Conservation (phyloP, 371 early-diverging fungal species). For the Rhizopus stolonifer region DNA sequence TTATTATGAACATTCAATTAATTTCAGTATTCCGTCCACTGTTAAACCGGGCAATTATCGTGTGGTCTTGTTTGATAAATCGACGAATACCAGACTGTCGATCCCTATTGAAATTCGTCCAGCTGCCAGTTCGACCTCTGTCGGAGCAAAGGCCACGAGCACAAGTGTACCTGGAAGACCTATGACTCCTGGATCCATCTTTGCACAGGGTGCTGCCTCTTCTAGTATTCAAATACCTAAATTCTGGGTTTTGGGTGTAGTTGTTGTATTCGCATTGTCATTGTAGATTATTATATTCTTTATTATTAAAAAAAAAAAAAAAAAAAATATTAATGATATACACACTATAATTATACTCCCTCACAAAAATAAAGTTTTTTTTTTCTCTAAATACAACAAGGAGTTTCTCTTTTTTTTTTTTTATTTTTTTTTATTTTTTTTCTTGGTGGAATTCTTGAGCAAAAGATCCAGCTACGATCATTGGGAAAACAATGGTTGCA, state of each 20-base stretch:
- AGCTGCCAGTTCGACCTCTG: slow-evolving; percentile 33
- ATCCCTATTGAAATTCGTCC: slow-evolving; percentile 51
- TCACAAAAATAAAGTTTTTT: too few species aligned
- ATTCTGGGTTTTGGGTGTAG: slow-evolving; percentile 25
- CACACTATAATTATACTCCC: too few species aligned
- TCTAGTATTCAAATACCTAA: slow-evolving; percentile 16
- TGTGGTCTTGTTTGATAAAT: slow-evolving; percentile 37
- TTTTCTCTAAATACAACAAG: too few species aligned
- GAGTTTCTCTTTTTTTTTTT: too few species aligned
- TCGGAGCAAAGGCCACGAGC: slow-evolving; percentile 19
- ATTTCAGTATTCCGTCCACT: slow-evolving; percentile 38
- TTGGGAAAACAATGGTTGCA: slow-evolving; percentile 94
- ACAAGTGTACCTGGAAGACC: slow-evolving; percentile 28
- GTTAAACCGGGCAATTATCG: slow-evolving; percentile 43
- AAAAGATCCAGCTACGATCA: slow-evolving; percentile 94
- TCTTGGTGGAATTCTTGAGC: slow-evolving; percentile 59
- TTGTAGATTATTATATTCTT: neutral
- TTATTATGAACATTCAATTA: slow-evolving; percentile 50
- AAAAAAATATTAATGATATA: too few species aligned
- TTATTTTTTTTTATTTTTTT: neutral
- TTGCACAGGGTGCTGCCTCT: slow-evolving; percentile 32
- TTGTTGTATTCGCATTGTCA: slow-evolving; percentile 17
- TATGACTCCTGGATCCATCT: slow-evolving; percentile 30
- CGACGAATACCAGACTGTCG: slow-evolving; percentile 43
- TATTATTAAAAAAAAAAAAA: too few species aligned